Evolutionary conservation across 2,329 filamentous ascomycete species (phyloP), one percentile per base, ranked within the genome.

Genomic region (Mycosphaerella sp.): DNA sequence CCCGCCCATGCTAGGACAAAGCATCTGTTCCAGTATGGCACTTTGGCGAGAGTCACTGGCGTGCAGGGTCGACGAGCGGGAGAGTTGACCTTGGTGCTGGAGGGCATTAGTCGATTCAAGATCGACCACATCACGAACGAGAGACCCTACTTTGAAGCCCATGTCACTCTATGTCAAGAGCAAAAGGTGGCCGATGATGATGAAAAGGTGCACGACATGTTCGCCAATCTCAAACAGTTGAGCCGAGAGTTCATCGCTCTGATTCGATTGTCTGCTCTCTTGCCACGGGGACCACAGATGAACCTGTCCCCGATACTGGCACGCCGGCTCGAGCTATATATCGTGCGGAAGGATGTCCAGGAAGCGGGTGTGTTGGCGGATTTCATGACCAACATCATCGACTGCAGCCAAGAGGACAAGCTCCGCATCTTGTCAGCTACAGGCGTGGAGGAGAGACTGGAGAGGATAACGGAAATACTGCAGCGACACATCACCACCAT

Each of bases 351-450:
- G 68, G 84, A 89, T 55, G 70, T 93, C 48, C 78, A 82, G 41
- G 90, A 97, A 62, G 91, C 91, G 1, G 92, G 92, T 2, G 76
- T 83, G 7, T 78, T 98, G 8, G 92, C 93, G 6, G 93, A 98
- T 69, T 97, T 97, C 69, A 96, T 98, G 89, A 86, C 89, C 39
- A 95, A 95, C 67, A 81, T 97, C 23, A 82, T 95, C 2, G 89
- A 95, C 59, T 85, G 87, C 48, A 86, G 83, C 8, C 87, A 95
- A 59, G 89, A 95, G 69, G 93, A 98, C 68, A 96, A 95, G 71
- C 78, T 98, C 51, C 83, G 87, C 53, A 82, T 98, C 12, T 76
- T 98, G 36, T 82, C 89, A n/a, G 84, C 90, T 0, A 73, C 95
- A 4, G 84, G 91, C 64, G 77, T 93, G 45, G 87, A 87, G 62